These are phyloP conservation scores for Daldinia childiae DNA, from an alignment of 495 filamentous ascomycete genomes.

Conservation along the genomic window DNA sequence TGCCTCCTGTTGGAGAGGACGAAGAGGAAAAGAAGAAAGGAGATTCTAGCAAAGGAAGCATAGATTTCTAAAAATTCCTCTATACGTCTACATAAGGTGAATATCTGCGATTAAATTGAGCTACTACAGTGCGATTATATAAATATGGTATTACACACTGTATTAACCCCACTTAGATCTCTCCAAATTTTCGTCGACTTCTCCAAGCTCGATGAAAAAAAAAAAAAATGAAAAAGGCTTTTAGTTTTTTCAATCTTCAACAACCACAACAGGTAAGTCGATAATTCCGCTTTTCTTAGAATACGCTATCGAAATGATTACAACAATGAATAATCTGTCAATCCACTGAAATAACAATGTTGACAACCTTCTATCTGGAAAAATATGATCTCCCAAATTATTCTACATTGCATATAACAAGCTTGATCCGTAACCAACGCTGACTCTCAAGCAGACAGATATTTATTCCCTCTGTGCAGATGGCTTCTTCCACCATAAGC, in stretches of 20 bases:
- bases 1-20: conserved; percentile 89
- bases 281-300: conserved; percentile 7
- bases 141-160: not conserved
- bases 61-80: conserved; percentile 70
- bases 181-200: conserved; percentile 35
- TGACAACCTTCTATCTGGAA: conserved; percentile 50
- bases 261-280: conserved; percentile 38
- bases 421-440: conserved; percentile 13
- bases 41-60: conserved; percentile 46
- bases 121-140: not conserved
- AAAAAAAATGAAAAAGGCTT: conserved; percentile 32
- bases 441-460: conserved; percentile 36
- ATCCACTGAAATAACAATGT: conserved; percentile 74
- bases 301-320: conserved; percentile 70
- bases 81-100: no score
- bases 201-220: conserved; percentile 26
- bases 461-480: conserved; percentile 12
- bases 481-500: conserved; percentile 39
- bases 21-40: conserved; percentile 69
- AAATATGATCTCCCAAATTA: conserved; percentile 46
- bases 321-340: conserved; percentile 78
- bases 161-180: conserved; percentile 21
- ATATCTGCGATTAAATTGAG: not conserved
- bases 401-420: not conserved
- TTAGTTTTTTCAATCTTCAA: conserved; percentile 21